Evolutionary conservation across 192 early-diverging fungal genomes (phyloP).

Genomic region (Ramicandelaber brevisporus): DNA sequence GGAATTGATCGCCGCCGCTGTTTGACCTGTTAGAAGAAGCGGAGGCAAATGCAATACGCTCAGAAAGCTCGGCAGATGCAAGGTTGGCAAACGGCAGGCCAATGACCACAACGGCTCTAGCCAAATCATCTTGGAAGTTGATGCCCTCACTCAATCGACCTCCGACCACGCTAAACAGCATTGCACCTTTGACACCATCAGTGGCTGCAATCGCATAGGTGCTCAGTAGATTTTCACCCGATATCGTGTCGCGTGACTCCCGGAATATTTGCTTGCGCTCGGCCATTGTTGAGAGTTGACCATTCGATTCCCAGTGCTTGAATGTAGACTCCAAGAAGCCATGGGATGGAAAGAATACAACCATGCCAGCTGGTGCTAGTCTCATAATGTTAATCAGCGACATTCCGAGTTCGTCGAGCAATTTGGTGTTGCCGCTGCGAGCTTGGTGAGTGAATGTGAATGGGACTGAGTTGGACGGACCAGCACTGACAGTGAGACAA

Average conservation of each 20-base stretch:
- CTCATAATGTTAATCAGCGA: slow-evolving; percentile 39
- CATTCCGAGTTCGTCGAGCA: slow-evolving; percentile 44
- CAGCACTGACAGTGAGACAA: slow-evolving; percentile 27
- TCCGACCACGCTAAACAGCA: slow-evolving; percentile 73
- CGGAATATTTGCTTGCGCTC: slow-evolving; percentile 43
- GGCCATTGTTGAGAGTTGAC: slow-evolving; percentile 19
- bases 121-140: slow-evolving; percentile 69
- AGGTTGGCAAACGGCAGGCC: slow-evolving; percentile 73
- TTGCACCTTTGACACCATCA: slow-evolving; percentile 23
- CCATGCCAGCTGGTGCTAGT: slow-evolving; percentile 59
- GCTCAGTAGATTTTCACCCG: slow-evolving; percentile 27
- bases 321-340: slow-evolving; percentile 36
- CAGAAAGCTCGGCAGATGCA: slow-evolving; percentile 41
- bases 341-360: slow-evolving; percentile 74
- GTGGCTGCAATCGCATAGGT: slow-evolving; percentile 6
- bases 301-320: slow-evolving; percentile 19
- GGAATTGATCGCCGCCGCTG: background rate
- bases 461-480: slow-evolving; percentile 30
- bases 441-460: slow-evolving; percentile 25
- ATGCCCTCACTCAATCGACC: slow-evolving; percentile 88
- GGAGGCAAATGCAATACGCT: slow-evolving; percentile 34
- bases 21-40: slow-evolving; percentile 5
- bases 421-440: background rate
- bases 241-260: slow-evolving; percentile 40
- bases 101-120: slow-evolving; percentile 62